Conservation (phyloP, 2,329 filamentous ascomycete genomes). For the Paramyrothecium sp. region DNA sequence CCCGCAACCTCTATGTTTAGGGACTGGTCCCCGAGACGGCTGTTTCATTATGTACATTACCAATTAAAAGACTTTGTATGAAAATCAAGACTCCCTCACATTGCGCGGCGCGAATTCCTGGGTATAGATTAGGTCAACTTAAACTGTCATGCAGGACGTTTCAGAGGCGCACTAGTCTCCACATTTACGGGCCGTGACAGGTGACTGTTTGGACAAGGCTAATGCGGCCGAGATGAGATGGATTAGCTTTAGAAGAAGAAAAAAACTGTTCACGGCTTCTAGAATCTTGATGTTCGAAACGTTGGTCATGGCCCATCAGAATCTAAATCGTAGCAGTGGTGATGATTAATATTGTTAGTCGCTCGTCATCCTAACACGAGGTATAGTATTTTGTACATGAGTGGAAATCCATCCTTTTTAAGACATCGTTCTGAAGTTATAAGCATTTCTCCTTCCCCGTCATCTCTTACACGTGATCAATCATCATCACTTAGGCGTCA, state of each 20-base stretch:
- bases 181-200: too few species aligned
- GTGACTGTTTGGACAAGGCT: not conserved
- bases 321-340: not conserved
- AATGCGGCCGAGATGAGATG: not conserved
- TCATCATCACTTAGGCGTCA: conserved; percentile 52
- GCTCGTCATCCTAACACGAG: not conserved
- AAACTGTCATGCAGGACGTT: too few species aligned
- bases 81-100: too few species aligned
- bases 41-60: not conserved
- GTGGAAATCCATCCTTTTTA: not conserved
- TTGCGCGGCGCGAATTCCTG: too few species aligned
- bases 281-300: too few species aligned
- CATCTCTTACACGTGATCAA: not conserved
- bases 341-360: not conserved
- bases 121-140: too few species aligned
- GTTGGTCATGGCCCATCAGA: too few species aligned
- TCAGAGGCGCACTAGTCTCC: too few species aligned
- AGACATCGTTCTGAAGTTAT: not conserved
- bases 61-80: not conserved
- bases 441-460: not conserved
- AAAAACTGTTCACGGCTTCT: too few species aligned
- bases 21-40: not conserved
- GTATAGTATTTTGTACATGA: not conserved
- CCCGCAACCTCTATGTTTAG: not conserved
- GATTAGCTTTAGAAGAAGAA: too few species aligned